These are phyloP conservation scores for Microcyclosporella mali DNA, from an alignment of 2,329 filamentous ascomycete species.

Conservation along the genomic window DNA sequence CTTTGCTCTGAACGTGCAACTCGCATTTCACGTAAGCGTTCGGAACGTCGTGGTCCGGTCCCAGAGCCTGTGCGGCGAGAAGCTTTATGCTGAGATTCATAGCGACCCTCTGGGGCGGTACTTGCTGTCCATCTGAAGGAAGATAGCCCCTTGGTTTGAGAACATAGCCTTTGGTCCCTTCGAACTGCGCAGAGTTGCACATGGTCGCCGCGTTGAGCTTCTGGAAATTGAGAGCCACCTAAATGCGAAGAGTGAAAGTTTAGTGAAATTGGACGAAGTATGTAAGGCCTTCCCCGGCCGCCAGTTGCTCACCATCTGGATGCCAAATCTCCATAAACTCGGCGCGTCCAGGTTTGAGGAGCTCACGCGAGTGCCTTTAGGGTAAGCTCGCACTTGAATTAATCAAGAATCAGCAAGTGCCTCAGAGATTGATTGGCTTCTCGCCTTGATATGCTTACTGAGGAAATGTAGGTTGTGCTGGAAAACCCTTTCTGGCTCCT, in stretches of 20 bases:
- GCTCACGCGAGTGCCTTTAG: conserved; percentile 70
- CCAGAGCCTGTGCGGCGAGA: conserved; percentile 68
- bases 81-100: conserved; percentile 67
- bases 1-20: conserved; percentile 68
- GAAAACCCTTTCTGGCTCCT: conserved; percentile 57
- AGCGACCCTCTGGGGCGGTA: conserved; percentile 16
- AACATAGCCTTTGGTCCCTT: conserved; percentile 73
- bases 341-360: conserved; percentile 84
- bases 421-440: too few species aligned
- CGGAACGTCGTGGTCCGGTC: conserved; percentile 49
- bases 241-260: not conserved
- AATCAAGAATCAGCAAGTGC: too few species aligned
- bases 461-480: conserved; percentile 74
- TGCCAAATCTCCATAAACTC: conserved; percentile 69
- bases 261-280: too few species aligned
- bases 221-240: not conserved
- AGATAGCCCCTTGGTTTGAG: conserved; percentile 75
- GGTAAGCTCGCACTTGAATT: conserved; percentile 90
- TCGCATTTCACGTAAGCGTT: conserved; percentile 73
- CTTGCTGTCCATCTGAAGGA: conserved; percentile 22
- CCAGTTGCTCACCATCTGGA: conserved; percentile 85
- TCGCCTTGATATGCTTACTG: too few species aligned
- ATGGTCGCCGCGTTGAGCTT: conserved; percentile 82
- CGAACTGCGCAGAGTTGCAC: conserved; percentile 91
- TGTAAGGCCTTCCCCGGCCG: too few species aligned